Base-by-base conservation (phyloP, 331 rosid genomes). In the Quercus lobata region DNA sequence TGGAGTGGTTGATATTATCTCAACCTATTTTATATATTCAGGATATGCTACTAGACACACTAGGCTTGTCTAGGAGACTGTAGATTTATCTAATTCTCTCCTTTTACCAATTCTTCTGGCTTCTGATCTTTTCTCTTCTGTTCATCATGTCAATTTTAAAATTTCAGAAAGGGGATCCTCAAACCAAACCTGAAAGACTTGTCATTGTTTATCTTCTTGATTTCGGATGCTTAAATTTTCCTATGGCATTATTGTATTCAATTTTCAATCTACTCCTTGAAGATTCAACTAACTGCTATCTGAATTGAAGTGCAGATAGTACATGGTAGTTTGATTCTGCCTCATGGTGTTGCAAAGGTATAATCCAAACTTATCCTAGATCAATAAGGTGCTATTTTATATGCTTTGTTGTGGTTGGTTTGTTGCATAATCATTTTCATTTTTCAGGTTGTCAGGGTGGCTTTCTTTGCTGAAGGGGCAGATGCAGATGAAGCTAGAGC, bases 401-500 rank as follows among this genome's bases (percentile, higher is more conserved):
- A 74, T 57, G 9, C 17, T 72, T 69, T 81, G 69, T 68, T 74
- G 60, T 74, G 76, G 79, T 62, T 73, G 77, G 75, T 84, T 74
- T 79, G 54, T 78, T 77, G 57, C 83, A 83, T 88, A 83, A 86
- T 76, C 63, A 44, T 76, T 70, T 71, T 79, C 53, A 73, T 71
- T 81, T 83, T 83, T 78, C 96, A 96, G 99, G 91, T 88, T 56
- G 90, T 96, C 83, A 90, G 79, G 84, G 98, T 96, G 80, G 99
- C 98, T 77, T 94, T 91, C 86, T 96, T 96, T 93, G 99, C 99
- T 83, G 94, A 96, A 88, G 99, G 97, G 72, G 83, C 91, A 57
- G 98, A 93, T 46, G 99, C 99, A 57, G 98, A 96, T 60, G 99
- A 96, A 87, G 99, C 99, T 61, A 91, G 92, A 89, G 98, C 93